These are phyloP conservation scores for Ophiosphaerella korrae DNA, from an alignment of 2,329 filamentous ascomycete genomes.

Conservation along the genomic window DNA sequence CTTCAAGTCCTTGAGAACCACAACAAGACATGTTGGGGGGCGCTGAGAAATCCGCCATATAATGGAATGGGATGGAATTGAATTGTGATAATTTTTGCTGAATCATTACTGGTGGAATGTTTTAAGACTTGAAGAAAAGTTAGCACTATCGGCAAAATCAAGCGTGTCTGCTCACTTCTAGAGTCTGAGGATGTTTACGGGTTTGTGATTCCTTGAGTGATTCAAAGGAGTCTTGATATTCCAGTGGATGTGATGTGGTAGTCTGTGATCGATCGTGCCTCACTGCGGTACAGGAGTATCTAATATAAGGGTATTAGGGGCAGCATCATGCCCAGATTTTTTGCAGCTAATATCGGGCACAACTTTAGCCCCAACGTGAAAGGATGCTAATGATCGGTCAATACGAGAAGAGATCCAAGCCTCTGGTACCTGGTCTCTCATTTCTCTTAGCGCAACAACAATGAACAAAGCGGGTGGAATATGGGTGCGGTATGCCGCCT, in stretches of 20 bases:
- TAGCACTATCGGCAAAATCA: background rate
- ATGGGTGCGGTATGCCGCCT: constrained; percentile 15
- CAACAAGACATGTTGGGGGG: background rate
- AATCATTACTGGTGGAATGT: background rate
- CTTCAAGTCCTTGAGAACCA: background rate
- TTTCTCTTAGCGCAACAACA: constrained; percentile 19
- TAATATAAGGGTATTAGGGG: background rate
- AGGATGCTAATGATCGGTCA: constrained; percentile 17
- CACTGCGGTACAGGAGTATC: too few species aligned
- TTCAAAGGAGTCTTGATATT: too few species aligned
- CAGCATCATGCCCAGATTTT: constrained; percentile 13
- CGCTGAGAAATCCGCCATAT: background rate
- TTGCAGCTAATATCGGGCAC: constrained; percentile 2
- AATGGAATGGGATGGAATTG: background rate
- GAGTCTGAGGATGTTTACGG: background rate
- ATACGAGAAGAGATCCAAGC: constrained; percentile 15
- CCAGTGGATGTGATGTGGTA: background rate
- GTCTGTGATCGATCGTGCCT: background rate
- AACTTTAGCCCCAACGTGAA: constrained; percentile 9
- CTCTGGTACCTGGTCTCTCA: constrained; percentile 23
- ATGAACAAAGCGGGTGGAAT: constrained; percentile 20
- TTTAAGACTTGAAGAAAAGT: background rate
- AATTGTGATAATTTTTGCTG: background rate
- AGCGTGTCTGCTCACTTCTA: background rate
- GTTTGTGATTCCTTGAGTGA: background rate